Conservation (phyloP, 176 grass and related monocot genomes). For the Tuctoria greenei region DNA sequence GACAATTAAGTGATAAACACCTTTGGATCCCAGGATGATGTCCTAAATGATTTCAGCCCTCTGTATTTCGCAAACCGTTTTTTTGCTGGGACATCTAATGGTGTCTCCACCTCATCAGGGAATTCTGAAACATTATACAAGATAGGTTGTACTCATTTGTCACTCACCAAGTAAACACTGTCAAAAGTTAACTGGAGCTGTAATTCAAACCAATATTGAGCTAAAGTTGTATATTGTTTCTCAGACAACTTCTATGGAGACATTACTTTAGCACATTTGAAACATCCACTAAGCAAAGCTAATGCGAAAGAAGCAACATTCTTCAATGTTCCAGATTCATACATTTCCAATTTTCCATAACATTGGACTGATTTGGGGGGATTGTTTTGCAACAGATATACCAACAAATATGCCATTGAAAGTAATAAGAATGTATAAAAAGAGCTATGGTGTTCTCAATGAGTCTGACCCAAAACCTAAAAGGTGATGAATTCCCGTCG, state of each 20-base stretch:
- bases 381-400: slow-evolving; percentile 1
- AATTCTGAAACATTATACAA: slow-evolving; percentile 64
- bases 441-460: not conserved
- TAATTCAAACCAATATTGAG: not conserved
- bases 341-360: not conserved
- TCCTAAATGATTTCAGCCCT: slow-evolving; percentile 95
- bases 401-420: not conserved
- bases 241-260: not conserved
- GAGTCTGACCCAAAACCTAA: not conserved
- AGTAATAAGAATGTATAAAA: not conserved
- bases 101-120: slow-evolving; percentile 98
- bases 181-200: slow-evolving; percentile 21
- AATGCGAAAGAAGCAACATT: slow-evolving; percentile 17
- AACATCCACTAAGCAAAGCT: not conserved
- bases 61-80: slow-evolving; percentile 92
- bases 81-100: slow-evolving; percentile 82
- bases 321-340: not conserved
- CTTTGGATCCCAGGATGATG: slow-evolving; percentile 94
- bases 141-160: slow-evolving; percentile 19
- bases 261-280: not conserved
- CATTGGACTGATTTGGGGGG: not conserved
- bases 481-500: not conserved
- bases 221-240: not conserved
- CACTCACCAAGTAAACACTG: not conserved
- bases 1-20: slow-evolving; percentile 39